phyloP scores from a whole-genome alignment of 345 rosid species.

The Lumnitzera racemosa region DNA sequence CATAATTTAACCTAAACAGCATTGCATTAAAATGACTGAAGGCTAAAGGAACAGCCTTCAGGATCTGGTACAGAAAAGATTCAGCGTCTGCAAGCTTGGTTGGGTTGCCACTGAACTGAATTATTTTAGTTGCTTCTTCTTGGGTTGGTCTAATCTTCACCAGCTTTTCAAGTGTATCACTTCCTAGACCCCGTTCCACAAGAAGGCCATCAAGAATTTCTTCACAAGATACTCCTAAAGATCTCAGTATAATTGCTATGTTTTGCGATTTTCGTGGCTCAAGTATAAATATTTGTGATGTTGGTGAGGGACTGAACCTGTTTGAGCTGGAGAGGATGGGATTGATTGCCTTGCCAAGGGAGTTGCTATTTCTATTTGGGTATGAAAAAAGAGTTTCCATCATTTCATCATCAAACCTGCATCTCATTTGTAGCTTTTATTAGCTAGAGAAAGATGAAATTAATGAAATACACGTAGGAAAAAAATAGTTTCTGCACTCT shows the following conservation, averaged over 20 bases:
- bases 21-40: slow-evolving; percentile 52
- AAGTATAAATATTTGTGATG: slow-evolving; percentile 36
- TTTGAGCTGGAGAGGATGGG: slow-evolving; percentile 11
- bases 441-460: slow-evolving; percentile 1
- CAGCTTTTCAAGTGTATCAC: slow-evolving; percentile 67
- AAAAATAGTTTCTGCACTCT: no score
- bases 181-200: slow-evolving; percentile 41
- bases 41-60: slow-evolving; percentile 64
- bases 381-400: slow-evolving; percentile 47
- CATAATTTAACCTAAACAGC: slow-evolving; percentile 62
- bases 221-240: slow-evolving; percentile 29
- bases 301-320: slow-evolving; percentile 14
- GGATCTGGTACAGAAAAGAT: slow-evolving; percentile 47
- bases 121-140: slow-evolving; percentile 56
- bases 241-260: slow-evolving; percentile 47
- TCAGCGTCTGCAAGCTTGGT: slow-evolving; percentile 65
- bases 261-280: slow-evolving; percentile 53
- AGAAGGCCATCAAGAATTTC: slow-evolving; percentile 39
- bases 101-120: slow-evolving; percentile 42
- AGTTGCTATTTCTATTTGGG: slow-evolving; percentile 10
- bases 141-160: slow-evolving; percentile 53
- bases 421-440: slow-evolving; percentile 2
- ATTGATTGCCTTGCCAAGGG: slow-evolving; percentile 5
- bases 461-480: not conserved
- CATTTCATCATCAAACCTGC: slow-evolving; percentile 47